Evolutionary conservation across 768 basidiomycete genomes (phyloP).

Genomic region (Mycena albidolilacea): DNA sequence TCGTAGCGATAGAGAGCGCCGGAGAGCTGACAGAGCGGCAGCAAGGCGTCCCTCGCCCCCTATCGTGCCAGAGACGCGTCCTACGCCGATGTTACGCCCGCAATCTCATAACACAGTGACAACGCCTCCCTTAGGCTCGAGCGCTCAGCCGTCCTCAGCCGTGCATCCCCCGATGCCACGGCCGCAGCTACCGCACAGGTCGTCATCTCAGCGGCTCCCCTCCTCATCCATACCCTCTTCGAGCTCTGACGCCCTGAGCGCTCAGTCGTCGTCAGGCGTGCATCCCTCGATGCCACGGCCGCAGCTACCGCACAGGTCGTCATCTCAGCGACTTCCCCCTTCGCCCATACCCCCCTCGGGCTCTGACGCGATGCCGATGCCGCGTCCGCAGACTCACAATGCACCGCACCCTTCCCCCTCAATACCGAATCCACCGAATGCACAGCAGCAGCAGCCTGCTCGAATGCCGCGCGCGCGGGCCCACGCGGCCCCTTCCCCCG

Average conservation of each 20-base stretch:
- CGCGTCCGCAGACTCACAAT: background rate
- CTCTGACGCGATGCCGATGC: conserved; percentile 6
- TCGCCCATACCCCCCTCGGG: background rate
- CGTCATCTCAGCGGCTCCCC: background rate
- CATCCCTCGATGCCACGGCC: conserved; percentile 1
- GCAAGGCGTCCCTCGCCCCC: conserved; percentile 18
- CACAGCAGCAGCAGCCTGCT: background rate
- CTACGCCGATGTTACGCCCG: conserved; percentile 11
- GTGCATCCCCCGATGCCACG: background rate
- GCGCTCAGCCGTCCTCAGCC: background rate
- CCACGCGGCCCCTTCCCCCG: conserved; percentile 5
- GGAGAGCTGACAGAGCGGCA: conserved; percentile 47
- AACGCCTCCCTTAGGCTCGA: background rate
- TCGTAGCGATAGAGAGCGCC: conserved; percentile 51
- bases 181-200: background rate
- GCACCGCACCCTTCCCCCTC: background rate
- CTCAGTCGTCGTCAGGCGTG: background rate
- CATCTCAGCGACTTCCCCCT: background rate
- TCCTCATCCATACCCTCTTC: background rate
- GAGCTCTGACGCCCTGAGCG: background rate
- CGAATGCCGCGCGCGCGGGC: conserved; percentile 27
- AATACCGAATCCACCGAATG: background rate
- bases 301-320: background rate
- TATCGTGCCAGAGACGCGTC: conserved; percentile 1
- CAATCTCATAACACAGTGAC: conserved; percentile 2